phyloP scores from a whole-genome alignment of 106 monocot genomes.

The Dioscorea alata region DNA sequence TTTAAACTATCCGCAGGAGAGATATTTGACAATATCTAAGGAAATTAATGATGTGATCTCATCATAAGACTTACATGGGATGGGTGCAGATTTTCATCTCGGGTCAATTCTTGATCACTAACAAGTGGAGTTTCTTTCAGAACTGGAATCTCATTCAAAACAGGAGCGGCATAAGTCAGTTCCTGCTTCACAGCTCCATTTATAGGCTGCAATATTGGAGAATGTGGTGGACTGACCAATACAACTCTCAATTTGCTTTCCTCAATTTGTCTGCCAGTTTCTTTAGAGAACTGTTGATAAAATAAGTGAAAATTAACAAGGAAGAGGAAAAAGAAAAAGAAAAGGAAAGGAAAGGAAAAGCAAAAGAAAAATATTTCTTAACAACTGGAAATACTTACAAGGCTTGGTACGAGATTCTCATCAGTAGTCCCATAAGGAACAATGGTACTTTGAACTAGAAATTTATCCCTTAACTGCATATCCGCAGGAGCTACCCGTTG shows the following conservation, averaged over 20 bases:
- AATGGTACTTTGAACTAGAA: constrained; percentile 76
- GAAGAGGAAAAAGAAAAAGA: not conserved
- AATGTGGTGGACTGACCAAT: constrained; percentile 66
- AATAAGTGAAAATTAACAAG: constrained; percentile 6
- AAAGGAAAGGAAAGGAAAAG: constrained; percentile 1
- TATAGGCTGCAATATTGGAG: constrained; percentile 37
- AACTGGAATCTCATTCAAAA: constrained; percentile 3
- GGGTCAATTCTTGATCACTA: constrained; percentile 20
- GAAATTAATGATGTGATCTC: not conserved
- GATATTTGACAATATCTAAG: not conserved
- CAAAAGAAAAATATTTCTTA: not conserved
- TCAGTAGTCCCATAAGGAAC: constrained; percentile 77
- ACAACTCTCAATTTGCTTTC: constrained; percentile 76
- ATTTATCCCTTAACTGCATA: constrained; percentile 91
- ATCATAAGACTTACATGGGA: constrained; percentile 43
- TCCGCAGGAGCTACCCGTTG: constrained; percentile 58
- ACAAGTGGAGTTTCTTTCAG: constrained; percentile 7
- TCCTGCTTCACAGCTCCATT: constrained; percentile 52
- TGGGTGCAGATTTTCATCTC: constrained; percentile 22
- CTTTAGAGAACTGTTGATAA: constrained; percentile 72
- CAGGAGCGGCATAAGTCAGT: constrained; percentile 19
- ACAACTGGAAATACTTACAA: constrained; percentile 34
- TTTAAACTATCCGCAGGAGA: not conserved
- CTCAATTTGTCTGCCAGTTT: constrained; percentile 61
- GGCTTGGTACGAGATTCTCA: constrained; percentile 52